Conservation (phyloP, 2,329 filamentous ascomycete species). For the Zalaria obscura region DNA sequence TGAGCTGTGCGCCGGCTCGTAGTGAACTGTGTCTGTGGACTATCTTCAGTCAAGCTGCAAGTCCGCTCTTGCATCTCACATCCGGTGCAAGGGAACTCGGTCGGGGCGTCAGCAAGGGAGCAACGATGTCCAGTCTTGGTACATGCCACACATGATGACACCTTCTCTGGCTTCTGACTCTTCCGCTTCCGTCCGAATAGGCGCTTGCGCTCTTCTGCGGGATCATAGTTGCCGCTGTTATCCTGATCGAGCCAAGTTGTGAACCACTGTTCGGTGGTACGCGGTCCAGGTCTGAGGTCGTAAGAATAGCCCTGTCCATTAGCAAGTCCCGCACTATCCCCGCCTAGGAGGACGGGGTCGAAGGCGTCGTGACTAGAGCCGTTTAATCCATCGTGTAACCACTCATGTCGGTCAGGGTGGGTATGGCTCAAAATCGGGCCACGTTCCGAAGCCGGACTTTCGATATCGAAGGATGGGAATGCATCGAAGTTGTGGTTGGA, state of each 20-base stretch:
- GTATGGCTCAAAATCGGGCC: no score
- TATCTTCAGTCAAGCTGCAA: neutral
- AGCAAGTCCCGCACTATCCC: no score
- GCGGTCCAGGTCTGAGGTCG: conserved; percentile 7
- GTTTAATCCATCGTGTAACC: no score
- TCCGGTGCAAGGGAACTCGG: neutral
- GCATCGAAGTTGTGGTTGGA: no score
- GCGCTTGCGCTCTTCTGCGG: conserved; percentile 5
- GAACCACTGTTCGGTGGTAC: conserved; percentile 3
- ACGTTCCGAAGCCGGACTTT: no score
- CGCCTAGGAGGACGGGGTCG: neutral
- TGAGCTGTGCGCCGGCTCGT: neutral
- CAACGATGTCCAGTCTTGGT: neutral
- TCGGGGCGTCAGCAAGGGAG: neutral
- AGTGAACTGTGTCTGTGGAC: neutral
- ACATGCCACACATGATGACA: neutral
- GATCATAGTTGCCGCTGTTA: conserved; percentile 20
- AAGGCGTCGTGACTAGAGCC: no score
- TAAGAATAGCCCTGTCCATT: conserved; percentile 1
- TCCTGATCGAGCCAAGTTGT: conserved; percentile 21
- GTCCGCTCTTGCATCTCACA: neutral
- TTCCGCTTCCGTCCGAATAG: neutral
- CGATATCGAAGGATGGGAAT: no score
- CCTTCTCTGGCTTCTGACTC: neutral
- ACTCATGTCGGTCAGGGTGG: no score